Conservation (phyloP, 306 rosid species). For the Fragaria ananassa region DNA sequence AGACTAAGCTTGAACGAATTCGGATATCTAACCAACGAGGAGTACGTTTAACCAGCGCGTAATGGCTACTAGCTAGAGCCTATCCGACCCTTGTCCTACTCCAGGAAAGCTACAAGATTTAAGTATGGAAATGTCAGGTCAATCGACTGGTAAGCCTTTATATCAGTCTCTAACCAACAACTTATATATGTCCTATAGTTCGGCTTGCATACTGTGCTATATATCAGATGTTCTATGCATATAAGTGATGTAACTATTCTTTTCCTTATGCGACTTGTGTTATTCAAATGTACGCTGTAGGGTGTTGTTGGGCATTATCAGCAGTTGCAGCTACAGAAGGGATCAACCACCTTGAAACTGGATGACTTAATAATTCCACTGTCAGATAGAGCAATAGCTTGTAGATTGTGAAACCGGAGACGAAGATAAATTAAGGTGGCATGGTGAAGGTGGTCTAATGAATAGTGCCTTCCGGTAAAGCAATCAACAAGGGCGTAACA, state of each 20-base stretch:
- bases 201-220: no score
- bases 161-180: no score
- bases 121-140: slow-evolving; percentile 20
- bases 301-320: slow-evolving; percentile 37
- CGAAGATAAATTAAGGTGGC: slow-evolving; percentile 25
- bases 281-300: not conserved
- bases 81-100: slow-evolving; percentile 16
- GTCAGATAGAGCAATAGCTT: not conserved
- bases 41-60: slow-evolving; percentile 24
- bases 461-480: slow-evolving; percentile 43
- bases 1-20: slow-evolving; percentile 24
- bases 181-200: no score
- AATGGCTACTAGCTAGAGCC: slow-evolving; percentile 28
- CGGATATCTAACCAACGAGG: slow-evolving; percentile 41
- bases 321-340: slow-evolving; percentile 43
- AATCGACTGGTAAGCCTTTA: no score
- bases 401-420: slow-evolving; percentile 23
- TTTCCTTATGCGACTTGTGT: not conserved
- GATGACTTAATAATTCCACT: slow-evolving; percentile 21
- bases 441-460: slow-evolving; percentile 34
- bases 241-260: no score
- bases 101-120: slow-evolving; percentile 30
- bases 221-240: not conserved
- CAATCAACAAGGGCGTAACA: slow-evolving; percentile 20
- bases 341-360: slow-evolving; percentile 13